Conservation (phyloP, 495 filamentous ascomycete species). For the Pseudomonodictys pantanalensis region DNA sequence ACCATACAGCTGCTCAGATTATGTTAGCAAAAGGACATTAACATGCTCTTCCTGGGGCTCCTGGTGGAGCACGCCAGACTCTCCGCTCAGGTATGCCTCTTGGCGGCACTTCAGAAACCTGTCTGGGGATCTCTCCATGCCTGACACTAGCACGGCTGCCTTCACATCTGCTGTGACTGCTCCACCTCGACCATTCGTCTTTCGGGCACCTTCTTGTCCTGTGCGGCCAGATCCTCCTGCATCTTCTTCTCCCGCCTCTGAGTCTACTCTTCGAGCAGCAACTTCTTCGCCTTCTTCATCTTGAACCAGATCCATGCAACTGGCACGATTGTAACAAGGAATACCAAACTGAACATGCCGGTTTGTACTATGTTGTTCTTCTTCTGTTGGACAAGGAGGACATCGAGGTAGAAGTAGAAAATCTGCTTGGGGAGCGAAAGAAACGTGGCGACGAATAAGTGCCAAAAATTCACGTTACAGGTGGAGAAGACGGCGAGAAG, state of each 20-base stretch:
- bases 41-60: no score
- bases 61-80: no score
- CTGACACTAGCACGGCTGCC: no score
- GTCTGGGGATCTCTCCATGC: no score
- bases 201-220: neutral
- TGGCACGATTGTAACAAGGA: conserved; percentile 13
- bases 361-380: neutral
- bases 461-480: conserved; percentile 26
- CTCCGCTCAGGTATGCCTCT: no score
- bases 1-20: no score
- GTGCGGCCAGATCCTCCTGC: conserved; percentile 3
- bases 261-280: conserved; percentile 19
- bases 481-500: conserved; percentile 26
- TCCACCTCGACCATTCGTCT: no score
- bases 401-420: conserved; percentile 26
- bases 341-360: conserved; percentile 15
- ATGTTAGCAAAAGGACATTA: no score
- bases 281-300: conserved; percentile 20
- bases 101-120: no score
- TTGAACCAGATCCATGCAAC: conserved; percentile 21
- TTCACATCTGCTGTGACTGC: no score
- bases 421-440: conserved; percentile 25
- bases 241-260: conserved; percentile 2
- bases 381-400: conserved; percentile 11
- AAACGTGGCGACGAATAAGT: conserved; percentile 19